Evolutionary conservation across 768 basidiomycete genomes (phyloP).

Genomic region (Lactifluus rugatus): DNA sequence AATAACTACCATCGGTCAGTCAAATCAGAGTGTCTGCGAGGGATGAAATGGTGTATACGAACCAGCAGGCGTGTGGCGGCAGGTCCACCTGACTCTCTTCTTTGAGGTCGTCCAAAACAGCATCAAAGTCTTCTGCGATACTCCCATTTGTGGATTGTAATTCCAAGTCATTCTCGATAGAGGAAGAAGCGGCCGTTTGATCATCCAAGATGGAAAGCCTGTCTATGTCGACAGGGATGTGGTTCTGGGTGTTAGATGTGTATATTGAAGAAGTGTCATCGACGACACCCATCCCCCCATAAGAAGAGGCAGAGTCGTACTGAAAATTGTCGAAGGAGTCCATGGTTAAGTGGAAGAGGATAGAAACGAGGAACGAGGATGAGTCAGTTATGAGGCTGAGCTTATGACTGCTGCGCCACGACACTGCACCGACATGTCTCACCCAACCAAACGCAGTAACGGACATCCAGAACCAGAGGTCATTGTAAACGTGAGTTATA

Average conservation of each 20-base stretch:
- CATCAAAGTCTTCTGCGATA: constrained; percentile 84
- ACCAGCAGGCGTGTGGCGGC: constrained; percentile 96
- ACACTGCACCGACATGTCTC: background rate
- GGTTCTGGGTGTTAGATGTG: constrained; percentile 56
- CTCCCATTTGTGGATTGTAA: constrained; percentile 29
- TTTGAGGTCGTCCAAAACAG: constrained; percentile 81
- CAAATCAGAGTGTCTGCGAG: constrained; percentile 5
- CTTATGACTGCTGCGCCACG: background rate
- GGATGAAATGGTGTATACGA: constrained; percentile 12
- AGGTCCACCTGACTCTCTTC: constrained; percentile 70
- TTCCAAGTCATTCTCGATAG: constrained; percentile 23
- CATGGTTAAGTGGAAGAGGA: constrained; percentile 34
- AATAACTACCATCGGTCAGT: constrained; percentile 53
- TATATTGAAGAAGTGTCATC: constrained; percentile 79
- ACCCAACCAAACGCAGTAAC: constrained; percentile 29
- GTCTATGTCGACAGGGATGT: constrained; percentile 48
- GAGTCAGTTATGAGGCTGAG: background rate
- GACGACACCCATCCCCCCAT: constrained; percentile 59
- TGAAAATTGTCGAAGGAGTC: constrained; percentile 82
- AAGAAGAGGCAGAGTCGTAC: constrained; percentile 74
- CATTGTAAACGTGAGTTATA: constrained; percentile 48
- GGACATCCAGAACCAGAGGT: constrained; percentile 57
- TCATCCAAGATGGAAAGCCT: constrained; percentile 60
- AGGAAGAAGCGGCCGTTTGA: constrained; percentile 27
- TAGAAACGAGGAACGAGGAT: background rate